phyloP scores from a whole-genome alignment of 2,329 filamentous ascomycete genomes.

The Fusarium solani-melongenae region DNA sequence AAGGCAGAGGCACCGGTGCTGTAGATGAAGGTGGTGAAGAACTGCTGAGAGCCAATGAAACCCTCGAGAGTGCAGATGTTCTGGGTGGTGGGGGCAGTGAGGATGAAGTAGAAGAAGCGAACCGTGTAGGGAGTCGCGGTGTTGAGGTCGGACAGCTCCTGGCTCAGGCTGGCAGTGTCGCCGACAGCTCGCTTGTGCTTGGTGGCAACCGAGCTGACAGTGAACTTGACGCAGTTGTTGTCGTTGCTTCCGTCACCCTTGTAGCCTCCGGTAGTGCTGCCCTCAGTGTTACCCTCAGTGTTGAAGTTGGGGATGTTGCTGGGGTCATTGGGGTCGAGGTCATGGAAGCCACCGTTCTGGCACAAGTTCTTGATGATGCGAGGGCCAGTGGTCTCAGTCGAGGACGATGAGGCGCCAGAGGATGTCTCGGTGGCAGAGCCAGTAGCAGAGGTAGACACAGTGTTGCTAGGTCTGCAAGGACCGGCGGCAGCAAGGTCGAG shows the following conservation, averaged over 20 bases:
- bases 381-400: background rate
- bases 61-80: slow-evolving; percentile 22
- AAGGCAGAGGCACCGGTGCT: background rate
- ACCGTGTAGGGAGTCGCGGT: slow-evolving; percentile 23
- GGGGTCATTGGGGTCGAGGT: background rate
- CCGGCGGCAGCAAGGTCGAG: slow-evolving; percentile 22
- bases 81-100: background rate
- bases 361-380: slow-evolving; percentile 7
- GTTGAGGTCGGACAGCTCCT: slow-evolving; percentile 13
- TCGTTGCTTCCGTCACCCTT: slow-evolving; percentile 9
- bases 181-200: slow-evolving; percentile 5
- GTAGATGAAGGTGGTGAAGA: slow-evolving; percentile 4
- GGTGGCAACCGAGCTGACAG: background rate
- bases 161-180: background rate
- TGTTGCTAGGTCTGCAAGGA: slow-evolving; percentile 21
- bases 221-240: background rate
- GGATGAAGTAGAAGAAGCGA: slow-evolving; percentile 32
- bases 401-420: background rate
- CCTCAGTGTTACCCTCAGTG: background rate
- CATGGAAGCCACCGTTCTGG: background rate
- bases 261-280: background rate
- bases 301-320: background rate
- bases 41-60: slow-evolving; percentile 6
- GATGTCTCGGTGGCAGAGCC: background rate
- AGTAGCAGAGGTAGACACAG: background rate